Percentiles rank a stretch among this genome's conserved stretches.
Conservation (phyloP, 164 flowering plant species). For the Dillenia turbinata region DNA sequence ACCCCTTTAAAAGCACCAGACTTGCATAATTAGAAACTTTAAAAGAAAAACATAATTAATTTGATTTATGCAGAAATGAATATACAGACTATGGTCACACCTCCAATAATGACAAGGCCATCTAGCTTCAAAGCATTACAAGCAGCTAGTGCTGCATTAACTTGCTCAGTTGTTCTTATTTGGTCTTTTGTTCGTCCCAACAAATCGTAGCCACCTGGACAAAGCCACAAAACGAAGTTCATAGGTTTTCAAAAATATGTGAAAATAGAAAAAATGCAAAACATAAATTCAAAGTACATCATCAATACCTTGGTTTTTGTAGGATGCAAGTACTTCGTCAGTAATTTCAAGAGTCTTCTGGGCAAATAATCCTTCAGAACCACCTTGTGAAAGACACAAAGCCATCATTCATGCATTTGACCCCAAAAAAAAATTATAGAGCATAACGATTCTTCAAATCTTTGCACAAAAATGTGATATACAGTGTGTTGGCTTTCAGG, state of each 20-base stretch:
- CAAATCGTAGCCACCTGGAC: conserved; percentile 93
- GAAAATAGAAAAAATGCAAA: background rate
- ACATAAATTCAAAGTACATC: background rate
- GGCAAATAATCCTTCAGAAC: conserved; percentile 92
- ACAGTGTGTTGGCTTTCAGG: too few relatives aligned
- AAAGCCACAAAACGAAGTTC: conserved; percentile 4
- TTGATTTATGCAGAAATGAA: background rate
- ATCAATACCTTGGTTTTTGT: conserved; percentile 87
- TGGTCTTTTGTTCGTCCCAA: conserved; percentile 97
- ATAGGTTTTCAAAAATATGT: background rate
- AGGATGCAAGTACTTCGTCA: conserved; percentile 71
- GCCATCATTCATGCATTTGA: too few relatives aligned
- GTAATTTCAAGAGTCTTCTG: conserved; percentile 87
- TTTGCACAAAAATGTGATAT: too few relatives aligned
- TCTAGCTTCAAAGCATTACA: conserved; percentile 87
- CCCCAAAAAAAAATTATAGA: too few relatives aligned
- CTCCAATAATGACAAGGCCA: conserved; percentile 96
- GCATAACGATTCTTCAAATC: too few relatives aligned
- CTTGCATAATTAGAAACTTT: too few relatives aligned
- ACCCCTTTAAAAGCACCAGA: conserved; percentile 55
- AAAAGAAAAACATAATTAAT: too few relatives aligned
- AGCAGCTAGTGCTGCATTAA: conserved; percentile 76
- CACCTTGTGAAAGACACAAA: conserved; percentile 53
- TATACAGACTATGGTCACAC: conserved; percentile 23
- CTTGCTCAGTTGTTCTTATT: conserved; percentile 97